Conservation (phyloP, 2,329 filamentous ascomycete species). For the Diaporthe capsici region DNA sequence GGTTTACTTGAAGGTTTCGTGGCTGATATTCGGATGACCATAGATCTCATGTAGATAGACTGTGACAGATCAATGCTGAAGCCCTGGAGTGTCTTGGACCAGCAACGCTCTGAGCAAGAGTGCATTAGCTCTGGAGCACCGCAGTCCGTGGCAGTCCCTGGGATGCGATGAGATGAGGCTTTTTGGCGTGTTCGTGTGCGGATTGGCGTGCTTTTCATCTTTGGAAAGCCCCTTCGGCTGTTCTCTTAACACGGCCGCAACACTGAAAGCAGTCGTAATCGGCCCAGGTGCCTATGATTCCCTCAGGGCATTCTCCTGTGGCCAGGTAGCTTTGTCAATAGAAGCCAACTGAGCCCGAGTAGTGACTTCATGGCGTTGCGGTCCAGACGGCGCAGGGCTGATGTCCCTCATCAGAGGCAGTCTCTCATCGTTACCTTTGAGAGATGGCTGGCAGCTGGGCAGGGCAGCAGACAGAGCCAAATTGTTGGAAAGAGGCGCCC, state of each 20-base stretch:
- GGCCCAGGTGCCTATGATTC: neutral
- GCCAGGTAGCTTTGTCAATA: neutral
- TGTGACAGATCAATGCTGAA: neutral
- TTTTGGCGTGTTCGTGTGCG: neutral
- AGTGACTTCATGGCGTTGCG: too few species aligned
- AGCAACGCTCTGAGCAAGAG: neutral
- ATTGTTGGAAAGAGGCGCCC: slow-evolving; percentile 10
- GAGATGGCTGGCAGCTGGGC: neutral
- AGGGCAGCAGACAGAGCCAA: neutral
- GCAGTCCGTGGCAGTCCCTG: slow-evolving; percentile 38
- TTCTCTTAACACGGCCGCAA: too few species aligned
- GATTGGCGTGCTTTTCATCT: neutral
- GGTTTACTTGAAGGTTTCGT: neutral
- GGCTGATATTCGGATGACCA: slow-evolving; percentile 17
- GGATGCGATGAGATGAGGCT: neutral
- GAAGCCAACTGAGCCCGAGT: neutral
- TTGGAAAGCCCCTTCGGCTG: neutral
- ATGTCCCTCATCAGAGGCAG: neutral
- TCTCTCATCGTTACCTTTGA: neutral
- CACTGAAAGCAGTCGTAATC: neutral
- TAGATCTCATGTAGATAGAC: neutral
- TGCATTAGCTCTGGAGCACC: slow-evolving; percentile 39
- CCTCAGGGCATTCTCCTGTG: neutral
- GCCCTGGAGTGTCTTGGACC: neutral
- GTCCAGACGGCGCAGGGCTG: neutral